Percentiles rank a stretch among this genome's conserved stretches.
Conservation (phyloP, 2,329 filamentous ascomycete species). For the Westerdykella ornata region DNA sequence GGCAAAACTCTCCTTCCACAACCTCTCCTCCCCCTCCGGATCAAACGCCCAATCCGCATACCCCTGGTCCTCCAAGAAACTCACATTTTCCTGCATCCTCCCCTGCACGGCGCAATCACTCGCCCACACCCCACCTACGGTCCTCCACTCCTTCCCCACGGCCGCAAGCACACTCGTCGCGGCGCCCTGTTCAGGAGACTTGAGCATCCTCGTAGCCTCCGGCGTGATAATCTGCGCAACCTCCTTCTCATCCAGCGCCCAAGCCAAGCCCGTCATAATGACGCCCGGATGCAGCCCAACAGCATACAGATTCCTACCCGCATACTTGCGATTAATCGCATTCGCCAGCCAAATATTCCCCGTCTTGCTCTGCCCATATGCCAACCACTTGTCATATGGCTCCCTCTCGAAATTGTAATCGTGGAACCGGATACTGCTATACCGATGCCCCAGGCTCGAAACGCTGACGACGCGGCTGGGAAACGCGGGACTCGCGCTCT, state of each 20-base stretch:
- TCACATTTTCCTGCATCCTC: slow-evolving; percentile 7
- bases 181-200: slow-evolving; percentile 35
- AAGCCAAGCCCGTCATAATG: slow-evolving; percentile 10
- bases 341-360: slow-evolving; percentile 40
- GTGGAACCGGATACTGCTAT: slow-evolving; percentile 39
- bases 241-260: slow-evolving; percentile 4
- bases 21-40: slow-evolving; percentile 19
- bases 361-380: slow-evolving; percentile 50
- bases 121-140: slow-evolving; percentile 34
- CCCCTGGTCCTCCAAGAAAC: slow-evolving; percentile 8
- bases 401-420: slow-evolving; percentile 41
- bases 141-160: slow-evolving; percentile 26
- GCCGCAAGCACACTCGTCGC: slow-evolving; percentile 38
- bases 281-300: slow-evolving; percentile 16
- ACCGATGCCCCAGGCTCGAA: slow-evolving; percentile 36
- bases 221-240: background rate
- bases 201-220: slow-evolving; percentile 14
- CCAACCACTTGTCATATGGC: slow-evolving; percentile 38
- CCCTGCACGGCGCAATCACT: slow-evolving; percentile 20
- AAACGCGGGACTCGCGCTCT: slow-evolving; percentile 16
- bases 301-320: slow-evolving; percentile 9
- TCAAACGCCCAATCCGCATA: slow-evolving; percentile 22
- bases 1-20: slow-evolving; percentile 25
- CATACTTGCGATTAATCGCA: slow-evolving; percentile 15
- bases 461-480: slow-evolving; percentile 41